Base-by-base conservation (phyloP, 2,329 filamentous ascomycete species). In the Pseudogymnoascus sp. region DNA sequence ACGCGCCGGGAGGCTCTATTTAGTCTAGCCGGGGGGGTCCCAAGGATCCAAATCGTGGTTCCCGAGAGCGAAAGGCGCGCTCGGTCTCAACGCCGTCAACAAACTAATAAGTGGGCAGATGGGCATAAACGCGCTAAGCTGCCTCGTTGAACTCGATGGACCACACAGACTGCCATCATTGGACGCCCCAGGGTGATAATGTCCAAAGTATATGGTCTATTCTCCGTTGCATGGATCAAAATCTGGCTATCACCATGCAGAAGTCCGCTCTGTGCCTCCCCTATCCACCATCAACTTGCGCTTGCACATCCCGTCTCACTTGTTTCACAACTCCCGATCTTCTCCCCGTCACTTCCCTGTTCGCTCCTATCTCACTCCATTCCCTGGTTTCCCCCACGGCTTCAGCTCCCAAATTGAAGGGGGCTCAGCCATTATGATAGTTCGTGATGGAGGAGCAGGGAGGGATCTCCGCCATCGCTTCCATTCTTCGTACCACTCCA, bases 271-370 rank as follows among this genome's bases (percentile, higher is more conserved):
- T 20, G 28, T 54, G 47, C 28, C 47, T 54, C 47, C 18, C 9
- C 47, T 54, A 28, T 54, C 47, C 47, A 54, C 47, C 9, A 33
- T 28, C 16, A 28, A 25, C 25, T 33, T 54, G 9, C 43, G 43
- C 25, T 54, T 54, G 28, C 47, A 33, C 28, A 20, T 33, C 28
- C 47, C 47, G 47, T 54, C 47, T 54, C 47, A 54, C 47, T 54
- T 33, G 47, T 54, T 54, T 33, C 47, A 54, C 28, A 54, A 54
- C n/a, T 54, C 28, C 47, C 47, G 47, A 54, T 54, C 28, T 54
- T 28, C 5, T 54, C 28, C 30, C 28, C 47, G 47, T 33, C 47
- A 4, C 47, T 22, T 54, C 28, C 47, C 28, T 54, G 47, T n/a
- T 54, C 47, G 47, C 47, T 54, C 33, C 47, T 11, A 33, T 54